These are phyloP conservation scores for Peribolospora kevripleyi DNA, from an alignment of 768 basidiomycete genomes.

Conservation along the genomic window DNA sequence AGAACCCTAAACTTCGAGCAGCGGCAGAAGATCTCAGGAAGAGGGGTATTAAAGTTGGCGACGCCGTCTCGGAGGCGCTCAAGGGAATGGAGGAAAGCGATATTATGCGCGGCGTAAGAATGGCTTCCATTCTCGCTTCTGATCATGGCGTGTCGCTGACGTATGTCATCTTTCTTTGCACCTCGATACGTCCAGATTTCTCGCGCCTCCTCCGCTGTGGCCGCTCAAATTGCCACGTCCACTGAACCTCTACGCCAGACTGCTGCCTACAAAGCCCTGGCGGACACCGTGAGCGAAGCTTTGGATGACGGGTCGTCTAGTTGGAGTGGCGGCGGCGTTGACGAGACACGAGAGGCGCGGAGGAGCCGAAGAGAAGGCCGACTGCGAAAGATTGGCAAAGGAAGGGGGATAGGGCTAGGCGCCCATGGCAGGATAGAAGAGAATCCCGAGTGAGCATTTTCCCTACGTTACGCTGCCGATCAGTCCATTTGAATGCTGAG, in stretches of 20 bases:
- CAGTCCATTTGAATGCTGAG: neutral
- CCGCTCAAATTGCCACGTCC: slow-evolving; percentile 41
- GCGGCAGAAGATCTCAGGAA: slow-evolving; percentile 82
- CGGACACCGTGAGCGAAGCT: slow-evolving; percentile 72
- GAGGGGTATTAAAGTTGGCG: slow-evolving; percentile 70
- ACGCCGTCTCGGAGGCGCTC: slow-evolving; percentile 78
- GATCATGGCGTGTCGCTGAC: neutral
- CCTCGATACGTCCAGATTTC: neutral
- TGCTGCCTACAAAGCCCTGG: slow-evolving; percentile 69
- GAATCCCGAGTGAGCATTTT: slow-evolving; percentile 46
- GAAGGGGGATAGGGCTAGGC: slow-evolving; percentile 29
- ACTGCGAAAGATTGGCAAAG: slow-evolving; percentile 58
- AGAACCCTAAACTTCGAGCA: slow-evolving; percentile 72
- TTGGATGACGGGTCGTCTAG: slow-evolving; percentile 81
- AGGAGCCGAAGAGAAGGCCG: slow-evolving; percentile 53
- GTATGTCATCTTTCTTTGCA: neutral
- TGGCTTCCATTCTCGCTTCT: slow-evolving; percentile 6
- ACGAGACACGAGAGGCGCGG: slow-evolving; percentile 58
- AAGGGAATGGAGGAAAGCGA: slow-evolving; percentile 81
- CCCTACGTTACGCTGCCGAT: neutral
- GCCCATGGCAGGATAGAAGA: slow-evolving; percentile 30
- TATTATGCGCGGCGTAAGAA: slow-evolving; percentile 50
- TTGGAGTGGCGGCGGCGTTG: slow-evolving; percentile 50
- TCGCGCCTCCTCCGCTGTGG: slow-evolving; percentile 29
- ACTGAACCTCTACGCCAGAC: slow-evolving; percentile 97